Evolutionary conservation across 2,329 filamentous ascomycete genomes (phyloP).

Genomic region (Trichoderma arundinaceum): DNA sequence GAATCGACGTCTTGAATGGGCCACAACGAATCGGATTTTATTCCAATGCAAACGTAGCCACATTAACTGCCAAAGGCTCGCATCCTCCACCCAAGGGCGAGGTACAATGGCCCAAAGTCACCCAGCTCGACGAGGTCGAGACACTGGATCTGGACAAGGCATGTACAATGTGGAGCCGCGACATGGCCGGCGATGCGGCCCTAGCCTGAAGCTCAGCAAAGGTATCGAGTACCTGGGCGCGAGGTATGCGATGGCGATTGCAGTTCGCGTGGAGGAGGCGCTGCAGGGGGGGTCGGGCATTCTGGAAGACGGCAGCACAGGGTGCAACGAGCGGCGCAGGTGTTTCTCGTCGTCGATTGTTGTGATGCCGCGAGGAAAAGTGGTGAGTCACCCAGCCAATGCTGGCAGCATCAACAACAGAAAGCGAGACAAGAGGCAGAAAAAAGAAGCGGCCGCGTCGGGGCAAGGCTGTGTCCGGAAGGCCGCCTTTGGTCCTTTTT

Average conservation of each 20-base stretch:
- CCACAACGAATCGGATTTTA: constrained; percentile 26
- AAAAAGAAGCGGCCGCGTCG: not conserved
- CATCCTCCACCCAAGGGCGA: constrained; percentile 20
- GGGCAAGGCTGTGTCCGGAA: not conserved
- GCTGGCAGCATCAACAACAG: too few relatives aligned
- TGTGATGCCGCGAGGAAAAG: not conserved
- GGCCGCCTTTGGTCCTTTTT: not conserved
- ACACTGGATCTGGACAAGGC: constrained; percentile 22
- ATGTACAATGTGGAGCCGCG: constrained; percentile 29
- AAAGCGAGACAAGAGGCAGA: too few relatives aligned
- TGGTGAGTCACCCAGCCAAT: too few relatives aligned
- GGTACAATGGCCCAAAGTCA: constrained; percentile 29
- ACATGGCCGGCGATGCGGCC: constrained; percentile 26
- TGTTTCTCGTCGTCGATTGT: not conserved
- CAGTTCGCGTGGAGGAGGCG: constrained; percentile 13
- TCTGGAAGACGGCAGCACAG: constrained; percentile 26
- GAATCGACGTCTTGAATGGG: not conserved
- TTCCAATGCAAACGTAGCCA: constrained; percentile 19
- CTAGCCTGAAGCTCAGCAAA: constrained; percentile 15
- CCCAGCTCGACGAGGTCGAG: constrained; percentile 14
- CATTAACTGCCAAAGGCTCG: constrained; percentile 16
- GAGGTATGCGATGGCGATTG: constrained; percentile 29
- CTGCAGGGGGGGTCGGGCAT: constrained; percentile 19
- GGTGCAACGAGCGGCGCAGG: not conserved
- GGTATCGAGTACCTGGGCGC: constrained; percentile 24